Evolutionary conservation across 306 rosid species (phyloP).

Genomic region (Potentilla sterilis): DNA sequence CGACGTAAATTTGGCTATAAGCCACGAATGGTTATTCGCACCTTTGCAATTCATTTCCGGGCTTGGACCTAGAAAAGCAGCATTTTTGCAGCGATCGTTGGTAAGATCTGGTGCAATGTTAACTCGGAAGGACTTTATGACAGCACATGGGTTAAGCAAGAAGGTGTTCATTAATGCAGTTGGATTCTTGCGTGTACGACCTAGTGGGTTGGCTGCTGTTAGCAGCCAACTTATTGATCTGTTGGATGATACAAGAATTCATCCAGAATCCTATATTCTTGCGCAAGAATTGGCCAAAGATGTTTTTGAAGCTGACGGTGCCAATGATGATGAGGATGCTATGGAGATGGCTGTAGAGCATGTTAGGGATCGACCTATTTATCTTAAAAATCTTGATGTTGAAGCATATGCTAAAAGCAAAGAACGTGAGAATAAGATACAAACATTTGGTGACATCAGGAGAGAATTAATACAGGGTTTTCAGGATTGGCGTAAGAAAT

Average conservation of each 20-base stretch:
- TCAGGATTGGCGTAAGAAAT: constrained; percentile 90
- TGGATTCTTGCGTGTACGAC: constrained; percentile 85
- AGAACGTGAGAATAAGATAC: constrained; percentile 53
- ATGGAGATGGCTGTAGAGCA: constrained; percentile 90
- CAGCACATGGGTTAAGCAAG: constrained; percentile 67
- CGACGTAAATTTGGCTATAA: constrained; percentile 83
- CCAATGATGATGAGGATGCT: constrained; percentile 77
- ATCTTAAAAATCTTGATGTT: constrained; percentile 69
- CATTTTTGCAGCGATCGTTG: constrained; percentile 78
- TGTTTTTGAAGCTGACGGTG: constrained; percentile 67
- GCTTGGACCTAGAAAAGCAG: constrained; percentile 97
- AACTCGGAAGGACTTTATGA: constrained; percentile 77
- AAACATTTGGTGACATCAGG: constrained; percentile 72
- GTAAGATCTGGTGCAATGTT: constrained; percentile 77
- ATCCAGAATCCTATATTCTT: constrained; percentile 86
- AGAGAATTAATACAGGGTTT: constrained; percentile 89
- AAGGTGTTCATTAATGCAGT: constrained; percentile 89
- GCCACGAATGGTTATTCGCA: constrained; percentile 86
- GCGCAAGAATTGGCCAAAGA: constrained; percentile 67
- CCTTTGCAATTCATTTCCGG: constrained; percentile 90
- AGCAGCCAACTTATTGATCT: constrained; percentile 62
- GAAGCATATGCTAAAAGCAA: constrained; percentile 68
- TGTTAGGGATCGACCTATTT: constrained; percentile 72
- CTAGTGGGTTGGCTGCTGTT: constrained; percentile 55
- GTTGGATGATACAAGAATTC: constrained; percentile 94